A percentile compares a stretch with the other conserved stretches of the same genome.
Evolutionary conservation across 306 rosid genomes (phyloP).

Genomic region (Ormosia emarginata): DNA sequence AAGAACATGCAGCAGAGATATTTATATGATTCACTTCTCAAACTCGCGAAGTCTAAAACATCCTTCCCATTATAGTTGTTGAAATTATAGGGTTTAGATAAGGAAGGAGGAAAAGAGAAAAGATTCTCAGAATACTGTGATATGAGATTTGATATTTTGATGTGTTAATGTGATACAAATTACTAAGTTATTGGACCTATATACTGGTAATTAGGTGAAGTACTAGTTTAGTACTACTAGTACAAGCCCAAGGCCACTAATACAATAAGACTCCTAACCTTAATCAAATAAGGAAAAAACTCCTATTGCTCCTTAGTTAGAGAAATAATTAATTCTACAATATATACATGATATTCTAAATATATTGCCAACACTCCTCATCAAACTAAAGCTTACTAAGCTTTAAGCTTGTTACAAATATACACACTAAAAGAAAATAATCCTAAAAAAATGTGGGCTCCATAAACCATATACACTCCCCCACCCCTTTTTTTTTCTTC

Average conservation of each 20-base stretch:
- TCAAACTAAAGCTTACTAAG: not conserved
- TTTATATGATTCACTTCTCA: conserved; percentile 14
- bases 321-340: not conserved
- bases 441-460: not conserved
- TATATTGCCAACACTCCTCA: not conserved
- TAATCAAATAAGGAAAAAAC: not conserved
- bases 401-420: not conserved
- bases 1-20: not conserved
- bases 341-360: not conserved
- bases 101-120: not conserved
- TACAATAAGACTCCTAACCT: not conserved
- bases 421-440: not conserved
- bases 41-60: not conserved
- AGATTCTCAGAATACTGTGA: not conserved
- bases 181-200: not conserved
- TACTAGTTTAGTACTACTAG: not conserved
- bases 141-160: not conserved
- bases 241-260: not conserved
- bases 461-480: not conserved
- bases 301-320: not conserved
- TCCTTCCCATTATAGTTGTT: conserved; percentile 2
- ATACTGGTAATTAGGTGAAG: not conserved
- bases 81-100: not conserved
- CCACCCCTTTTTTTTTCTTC: not conserved
- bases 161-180: not conserved